Evolutionary conservation across 768 basidiomycete species (phyloP).

Genomic region (Auriscalpium orientale): DNA sequence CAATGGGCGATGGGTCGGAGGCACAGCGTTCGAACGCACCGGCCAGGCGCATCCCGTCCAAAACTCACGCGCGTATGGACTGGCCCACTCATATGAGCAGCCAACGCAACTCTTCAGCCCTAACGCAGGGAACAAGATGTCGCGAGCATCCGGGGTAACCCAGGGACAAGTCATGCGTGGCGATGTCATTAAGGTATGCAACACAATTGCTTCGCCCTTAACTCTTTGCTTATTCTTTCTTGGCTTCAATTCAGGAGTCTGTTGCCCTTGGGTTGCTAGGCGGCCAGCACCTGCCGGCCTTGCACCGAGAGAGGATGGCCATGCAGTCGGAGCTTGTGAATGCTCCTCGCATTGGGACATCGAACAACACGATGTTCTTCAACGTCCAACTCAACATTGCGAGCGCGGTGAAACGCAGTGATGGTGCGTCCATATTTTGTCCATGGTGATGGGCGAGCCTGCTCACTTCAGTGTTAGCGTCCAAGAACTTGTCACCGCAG

Average conservation of each 20-base stretch:
- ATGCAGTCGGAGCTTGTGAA: not conserved
- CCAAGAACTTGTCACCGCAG: not conserved
- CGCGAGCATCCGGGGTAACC: not conserved
- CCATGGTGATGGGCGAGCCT: not conserved
- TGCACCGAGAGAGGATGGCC: not conserved
- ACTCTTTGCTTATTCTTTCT: not conserved
- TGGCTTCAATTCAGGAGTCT: not conserved
- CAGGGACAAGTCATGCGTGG: not conserved
- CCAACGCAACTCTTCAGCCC: not conserved
- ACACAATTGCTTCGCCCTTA: not conserved
- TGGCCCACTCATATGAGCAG: not conserved
- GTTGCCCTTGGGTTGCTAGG: too few species aligned
- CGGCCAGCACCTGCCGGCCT: not conserved
- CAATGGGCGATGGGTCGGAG: not conserved
- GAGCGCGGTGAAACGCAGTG: not conserved
- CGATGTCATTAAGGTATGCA: not conserved
- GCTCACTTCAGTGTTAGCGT: not conserved
- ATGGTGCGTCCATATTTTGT: not conserved
- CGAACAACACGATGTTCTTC: not conserved
- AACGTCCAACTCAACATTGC: not conserved
- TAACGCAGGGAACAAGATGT: not conserved
- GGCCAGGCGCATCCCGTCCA: not conserved
- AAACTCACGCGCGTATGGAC: not conserved
- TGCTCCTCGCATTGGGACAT: not conserved
- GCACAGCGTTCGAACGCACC: not conserved